Evolutionary conservation across 306 rosid genomes (phyloP).

Genomic region (Dryas drummondii): DNA sequence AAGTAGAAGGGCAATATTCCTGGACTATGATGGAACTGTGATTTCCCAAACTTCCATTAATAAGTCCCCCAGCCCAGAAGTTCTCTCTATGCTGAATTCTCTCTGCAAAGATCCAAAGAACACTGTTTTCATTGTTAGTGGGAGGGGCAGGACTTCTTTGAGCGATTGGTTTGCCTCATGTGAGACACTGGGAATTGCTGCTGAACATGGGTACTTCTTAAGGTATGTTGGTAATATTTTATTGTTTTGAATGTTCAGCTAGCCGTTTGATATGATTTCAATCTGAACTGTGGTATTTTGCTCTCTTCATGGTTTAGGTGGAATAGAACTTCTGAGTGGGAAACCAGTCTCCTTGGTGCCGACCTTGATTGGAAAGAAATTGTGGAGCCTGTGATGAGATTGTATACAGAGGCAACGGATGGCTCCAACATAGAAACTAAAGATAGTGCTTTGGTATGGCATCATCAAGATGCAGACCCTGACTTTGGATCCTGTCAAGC

Average conservation of each 20-base stretch:
- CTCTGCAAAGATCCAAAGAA: constrained; percentile 72
- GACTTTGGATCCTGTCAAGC: constrained; percentile 90
- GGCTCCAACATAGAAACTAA: constrained; percentile 77
- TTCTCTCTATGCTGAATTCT: constrained; percentile 55
- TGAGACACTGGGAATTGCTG: constrained; percentile 72
- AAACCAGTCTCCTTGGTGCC: constrained; percentile 48
- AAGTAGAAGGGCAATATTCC: constrained; percentile 65
- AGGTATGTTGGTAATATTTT: constrained; percentile 47
- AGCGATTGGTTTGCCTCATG: constrained; percentile 74
- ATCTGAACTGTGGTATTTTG: constrained; percentile 4
- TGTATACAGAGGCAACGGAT: constrained; percentile 73
- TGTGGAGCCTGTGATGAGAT: constrained; percentile 74
- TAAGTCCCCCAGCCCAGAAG: constrained; percentile 61
- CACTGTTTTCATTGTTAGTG: constrained; percentile 80
- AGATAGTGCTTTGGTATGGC: constrained; percentile 89
- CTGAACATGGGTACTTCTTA: constrained; percentile 84
- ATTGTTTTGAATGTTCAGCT: constrained; percentile 2
- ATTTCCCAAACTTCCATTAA: constrained; percentile 61
- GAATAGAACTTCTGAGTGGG: constrained; percentile 63
- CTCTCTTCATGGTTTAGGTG: constrained; percentile 47
- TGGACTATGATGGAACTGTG: constrained; percentile 92
- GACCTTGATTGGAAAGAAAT: constrained; percentile 79
- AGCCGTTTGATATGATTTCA: not conserved
- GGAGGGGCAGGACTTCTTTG: constrained; percentile 65
- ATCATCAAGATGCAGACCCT: constrained; percentile 87